Evolutionary conservation across 1,139 yeast species (phyloP).

Genomic region (Yamadazyma songkhlaensis): DNA sequence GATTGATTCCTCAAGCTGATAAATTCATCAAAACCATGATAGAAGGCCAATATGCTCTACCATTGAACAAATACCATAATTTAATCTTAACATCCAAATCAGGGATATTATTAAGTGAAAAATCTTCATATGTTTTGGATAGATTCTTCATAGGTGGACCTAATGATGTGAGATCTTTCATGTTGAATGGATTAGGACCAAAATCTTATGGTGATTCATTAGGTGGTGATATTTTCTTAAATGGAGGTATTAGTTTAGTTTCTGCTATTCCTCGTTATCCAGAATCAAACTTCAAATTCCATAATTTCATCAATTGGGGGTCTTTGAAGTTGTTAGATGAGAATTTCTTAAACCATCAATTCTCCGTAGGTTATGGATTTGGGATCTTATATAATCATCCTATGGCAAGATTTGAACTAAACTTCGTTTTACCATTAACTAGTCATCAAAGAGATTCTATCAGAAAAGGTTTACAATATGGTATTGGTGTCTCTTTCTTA

Average conservation of each 20-base stretch:
- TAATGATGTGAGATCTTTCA: conserved; percentile 76
- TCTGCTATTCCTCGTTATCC: conserved; percentile 60
- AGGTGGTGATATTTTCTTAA: conserved; percentile 79
- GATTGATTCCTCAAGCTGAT: conserved; percentile 27
- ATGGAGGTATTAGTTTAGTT: conserved; percentile 69
- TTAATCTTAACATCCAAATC: conserved; percentile 44
- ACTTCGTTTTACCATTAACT: conserved; percentile 74
- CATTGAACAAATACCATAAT: conserved; percentile 25
- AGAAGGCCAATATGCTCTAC: conserved; percentile 44
- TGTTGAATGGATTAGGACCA: conserved; percentile 83
- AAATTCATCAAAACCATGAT: conserved; percentile 45
- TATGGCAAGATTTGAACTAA: conserved; percentile 86
- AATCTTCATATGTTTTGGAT: conserved; percentile 53
- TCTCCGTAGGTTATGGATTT: conserved; percentile 61
- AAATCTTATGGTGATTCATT: conserved; percentile 56
- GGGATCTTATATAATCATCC: conserved; percentile 86
- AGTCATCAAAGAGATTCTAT: conserved; percentile 62
- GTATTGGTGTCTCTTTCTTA: conserved; percentile 83
- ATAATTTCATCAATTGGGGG: conserved; percentile 73
- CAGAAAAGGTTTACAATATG: conserved; percentile 90
- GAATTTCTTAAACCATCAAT: conserved; percentile 7
- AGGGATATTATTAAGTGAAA: conserved; percentile 48
- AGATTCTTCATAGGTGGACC: conserved; percentile 68
- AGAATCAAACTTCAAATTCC: conserved; percentile 66
- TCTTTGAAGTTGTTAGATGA: conserved; percentile 32